Base-by-base conservation (phyloP, 805 yeast genomes). In the Kuraishia molischiana region DNA sequence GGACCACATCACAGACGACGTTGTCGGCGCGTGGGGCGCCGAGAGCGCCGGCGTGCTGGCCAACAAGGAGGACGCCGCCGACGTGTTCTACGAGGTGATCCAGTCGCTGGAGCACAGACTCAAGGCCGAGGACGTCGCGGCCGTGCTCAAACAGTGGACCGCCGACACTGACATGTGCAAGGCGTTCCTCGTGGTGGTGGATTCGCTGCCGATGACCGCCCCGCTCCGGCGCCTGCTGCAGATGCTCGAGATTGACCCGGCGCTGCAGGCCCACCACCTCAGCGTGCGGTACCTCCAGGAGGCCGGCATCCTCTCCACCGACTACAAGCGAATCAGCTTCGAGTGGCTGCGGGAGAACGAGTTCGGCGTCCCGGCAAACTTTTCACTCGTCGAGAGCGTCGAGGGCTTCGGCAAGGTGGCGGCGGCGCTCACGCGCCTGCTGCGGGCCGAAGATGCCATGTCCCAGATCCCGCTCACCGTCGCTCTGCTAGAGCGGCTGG, bases 371-470 rank as follows among this genome's bases (percentile, higher is more conserved):
- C 49, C 44, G 13, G 42, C 50, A 3, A 85, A 64, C 59, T 81
- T 83, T 41, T 60, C 86, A 14, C 48, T 85, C 5, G 73, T 77
- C 36, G 95, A 89, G 54, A 82, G 82, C 43, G 62, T 77, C 19
- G 86, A 81, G 50, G 97, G 96, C 1, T 87, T 74, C 56, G 57
- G 94, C 10, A 78, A 76, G 46, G 59, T 84, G 24, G 53, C 77
- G 1, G 66, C 67, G 2, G 74, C 78, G 35, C 43, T 81, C 10
- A 54, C 61, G 38, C 43, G 56, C 2, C 64, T 75, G 1, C 59
- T 71, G 38, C 47, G 50, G 19, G 63, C 66, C 24, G 58, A 61
- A 3, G 67, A 69, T 39, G 55, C 69, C 5, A 43, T 48, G 3
- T 59, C 49, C 30, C 68, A 72, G 46, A 58, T 74, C 1, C 57